phyloP scores from a whole-genome alignment of 495 filamentous ascomycete genomes.

The Cetradonia linearis region DNA sequence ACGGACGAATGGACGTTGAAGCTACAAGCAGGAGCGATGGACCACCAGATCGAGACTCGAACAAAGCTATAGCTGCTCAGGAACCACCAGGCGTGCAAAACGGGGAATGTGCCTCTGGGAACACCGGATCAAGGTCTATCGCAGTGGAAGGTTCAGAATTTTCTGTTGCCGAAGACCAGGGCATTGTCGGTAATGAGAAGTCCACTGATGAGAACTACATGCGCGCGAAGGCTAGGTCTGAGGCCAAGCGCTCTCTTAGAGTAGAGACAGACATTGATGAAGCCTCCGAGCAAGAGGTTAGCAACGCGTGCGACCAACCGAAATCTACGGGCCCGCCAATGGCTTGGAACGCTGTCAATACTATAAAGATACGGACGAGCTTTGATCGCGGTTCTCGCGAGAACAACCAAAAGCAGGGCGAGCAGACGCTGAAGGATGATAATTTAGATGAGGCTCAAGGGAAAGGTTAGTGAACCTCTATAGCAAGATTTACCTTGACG shows the following conservation, averaged over 20 bases:
- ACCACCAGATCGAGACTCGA: neutral
- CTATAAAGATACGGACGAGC: conserved; percentile 32
- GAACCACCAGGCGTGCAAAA: neutral
- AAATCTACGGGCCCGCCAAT: neutral
- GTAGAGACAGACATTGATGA: neutral
- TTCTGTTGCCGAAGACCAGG: neutral
- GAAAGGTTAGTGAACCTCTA: neutral
- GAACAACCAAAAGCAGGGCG: neutral
- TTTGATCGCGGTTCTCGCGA: conserved; percentile 51
- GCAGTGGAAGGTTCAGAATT: conserved; percentile 51
- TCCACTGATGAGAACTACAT: neutral
- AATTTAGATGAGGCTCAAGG: neutral
- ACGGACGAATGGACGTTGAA: neutral
- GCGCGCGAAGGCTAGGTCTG: neutral
- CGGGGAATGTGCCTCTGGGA: conserved; percentile 72
- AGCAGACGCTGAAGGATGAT: neutral
- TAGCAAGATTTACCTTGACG: neutral
- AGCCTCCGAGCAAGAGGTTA: neutral
- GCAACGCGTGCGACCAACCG: neutral
- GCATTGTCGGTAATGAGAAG: neutral
- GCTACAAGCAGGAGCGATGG: neutral
- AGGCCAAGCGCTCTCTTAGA: neutral
- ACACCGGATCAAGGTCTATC: conserved; percentile 97
- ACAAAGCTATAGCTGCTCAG: conserved; percentile 63
- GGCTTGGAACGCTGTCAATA: conserved; percentile 8